phyloP scores from a whole-genome alignment of 441 rosid genomes.

The Hura crepitans region DNA sequence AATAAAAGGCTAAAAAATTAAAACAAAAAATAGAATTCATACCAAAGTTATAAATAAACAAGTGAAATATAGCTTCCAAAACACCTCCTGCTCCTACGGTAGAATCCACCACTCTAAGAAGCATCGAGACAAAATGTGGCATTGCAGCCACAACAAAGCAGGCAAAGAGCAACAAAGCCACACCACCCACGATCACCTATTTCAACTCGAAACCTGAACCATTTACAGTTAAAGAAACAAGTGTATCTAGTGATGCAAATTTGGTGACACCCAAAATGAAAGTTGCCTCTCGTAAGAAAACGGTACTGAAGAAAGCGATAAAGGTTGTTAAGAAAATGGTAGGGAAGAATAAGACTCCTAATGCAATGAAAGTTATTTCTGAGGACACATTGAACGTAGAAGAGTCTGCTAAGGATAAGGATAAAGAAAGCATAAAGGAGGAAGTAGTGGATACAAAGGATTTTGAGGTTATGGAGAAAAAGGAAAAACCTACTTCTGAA shows the following conservation, averaged over 20 bases:
- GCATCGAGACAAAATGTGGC: slow-evolving; percentile 24
- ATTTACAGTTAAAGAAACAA: slow-evolving; percentile 34
- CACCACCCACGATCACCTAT: slow-evolving; percentile 15
- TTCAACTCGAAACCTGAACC: slow-evolving; percentile 29
- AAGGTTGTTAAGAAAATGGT: slow-evolving; percentile 32
- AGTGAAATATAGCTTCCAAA: too few relatives aligned
- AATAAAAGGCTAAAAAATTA: too few relatives aligned
- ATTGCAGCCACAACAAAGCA: slow-evolving; percentile 29
- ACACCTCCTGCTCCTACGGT: slow-evolving; percentile 17
- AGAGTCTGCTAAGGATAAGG: slow-evolving; percentile 27
- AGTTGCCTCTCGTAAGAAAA: slow-evolving; percentile 24
- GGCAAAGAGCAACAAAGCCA: slow-evolving; percentile 22
- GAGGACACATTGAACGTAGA: slow-evolving; percentile 16
- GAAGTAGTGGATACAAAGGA: slow-evolving; percentile 18
- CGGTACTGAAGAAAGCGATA: slow-evolving; percentile 29
- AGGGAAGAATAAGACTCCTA: slow-evolving; percentile 27
- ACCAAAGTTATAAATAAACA: too few relatives aligned
- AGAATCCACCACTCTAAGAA: slow-evolving; percentile 23
- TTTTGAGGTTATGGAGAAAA: slow-evolving; percentile 14
- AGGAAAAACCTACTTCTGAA: slow-evolving; percentile 20
- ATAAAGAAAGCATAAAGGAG: slow-evolving; percentile 24
- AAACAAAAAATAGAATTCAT: too few relatives aligned
- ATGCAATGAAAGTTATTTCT: slow-evolving; percentile 24
- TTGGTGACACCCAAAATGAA: slow-evolving; percentile 27
- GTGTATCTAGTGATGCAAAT: slow-evolving; percentile 22